Evolutionary conservation across 495 filamentous ascomycete genomes (phyloP), one percentile per base, ranked within the genome.

Genomic region (Aspergillus hancockii): DNA sequence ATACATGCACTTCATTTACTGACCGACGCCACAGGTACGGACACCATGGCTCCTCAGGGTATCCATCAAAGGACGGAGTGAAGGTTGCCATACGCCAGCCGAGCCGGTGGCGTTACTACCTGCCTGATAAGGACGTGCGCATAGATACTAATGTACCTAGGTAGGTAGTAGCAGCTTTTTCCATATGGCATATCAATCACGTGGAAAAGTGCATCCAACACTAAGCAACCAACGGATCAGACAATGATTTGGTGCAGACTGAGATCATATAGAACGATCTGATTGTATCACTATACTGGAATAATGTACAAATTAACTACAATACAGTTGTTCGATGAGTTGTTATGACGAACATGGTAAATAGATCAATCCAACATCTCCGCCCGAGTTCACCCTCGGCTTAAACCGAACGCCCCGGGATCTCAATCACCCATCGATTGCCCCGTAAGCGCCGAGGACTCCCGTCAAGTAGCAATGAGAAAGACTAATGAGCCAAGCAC

Each of bases 131-230:
- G 40, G 40, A 43, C n/a, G 14, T 43, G 14, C 40, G 40, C 40
- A 18, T 16, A 43, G 14, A 43, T 43, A 43, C 40, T 21, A 7
- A 43, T n/a, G n/a, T n/a, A 21, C 40, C n/a, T 14, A n/a, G 9
- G 9, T 14, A n/a, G 9, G 9, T 18, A 14, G 43, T 4, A 47
- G 12, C 9, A 8, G 8, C 18, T 16, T 23, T 6, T 3, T 14
- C 8, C 18, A 22, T 47, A 47, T 18, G 43, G 43, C 19, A n/a
- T 23, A 47, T 47, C 43, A 47, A 47, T 47, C 43, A 23, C 43
- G 43, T 47, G 43, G 43, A 23, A 23, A n/a, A 47, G 1, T n/a
- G 2, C 16, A 18, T 45, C n/a, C 41, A 40, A 12, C 36, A 40
- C 36, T 40, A 4, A 28, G 25, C 25, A 28, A 3, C 25, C 25